Conservation (phyloP, 2,329 filamentous ascomycete species). For the Pseudogymnoascus sp. region DNA sequence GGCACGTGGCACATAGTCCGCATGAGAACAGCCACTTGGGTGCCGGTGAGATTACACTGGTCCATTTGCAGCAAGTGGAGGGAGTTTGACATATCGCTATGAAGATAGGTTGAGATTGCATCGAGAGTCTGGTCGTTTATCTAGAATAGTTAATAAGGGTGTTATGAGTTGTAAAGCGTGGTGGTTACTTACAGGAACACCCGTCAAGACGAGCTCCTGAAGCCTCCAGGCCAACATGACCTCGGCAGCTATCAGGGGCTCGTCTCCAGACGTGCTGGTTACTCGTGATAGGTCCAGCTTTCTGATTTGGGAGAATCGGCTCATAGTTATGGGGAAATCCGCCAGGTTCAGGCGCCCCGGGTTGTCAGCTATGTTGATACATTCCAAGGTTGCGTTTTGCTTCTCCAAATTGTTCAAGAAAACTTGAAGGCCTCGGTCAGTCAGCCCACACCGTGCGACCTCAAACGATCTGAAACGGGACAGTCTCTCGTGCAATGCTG, state of each 20-base stretch:
- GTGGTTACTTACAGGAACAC: conserved; percentile 40
- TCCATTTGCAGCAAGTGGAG: conserved; percentile 57
- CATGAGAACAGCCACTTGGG: conserved; percentile 57
- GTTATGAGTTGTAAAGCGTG: not conserved
- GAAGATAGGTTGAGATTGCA: conserved; percentile 56
- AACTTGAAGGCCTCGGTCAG: conserved; percentile 50
- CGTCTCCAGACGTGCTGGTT: conserved; percentile 52
- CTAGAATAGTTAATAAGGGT: conserved; percentile 23
- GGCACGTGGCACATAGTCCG: conserved; percentile 50
- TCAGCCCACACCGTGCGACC: conserved; percentile 55
- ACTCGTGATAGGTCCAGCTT: conserved; percentile 60
- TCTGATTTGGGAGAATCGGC: conserved; percentile 58
- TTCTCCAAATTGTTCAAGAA: conserved; percentile 56
- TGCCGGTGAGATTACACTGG: conserved; percentile 58
- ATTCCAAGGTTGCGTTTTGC: conserved; percentile 61
- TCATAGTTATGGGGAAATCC: conserved; percentile 58
- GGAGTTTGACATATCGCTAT: conserved; percentile 50
- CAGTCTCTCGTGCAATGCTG: conserved; percentile 56
- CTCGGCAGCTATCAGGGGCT: conserved; percentile 58
- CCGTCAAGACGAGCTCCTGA: conserved; percentile 58
- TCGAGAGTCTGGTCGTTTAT: conserved; percentile 58
- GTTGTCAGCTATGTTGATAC: conserved; percentile 59
- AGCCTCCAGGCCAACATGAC: conserved; percentile 60
- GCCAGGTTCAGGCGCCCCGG: conserved; percentile 56
- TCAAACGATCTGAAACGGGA: conserved; percentile 63